Percentiles rank a stretch among this genome's conserved stretches.
Conservation (phyloP, 495 filamentous ascomycete genomes). For the Pyrenopolyporus hunteri region DNA sequence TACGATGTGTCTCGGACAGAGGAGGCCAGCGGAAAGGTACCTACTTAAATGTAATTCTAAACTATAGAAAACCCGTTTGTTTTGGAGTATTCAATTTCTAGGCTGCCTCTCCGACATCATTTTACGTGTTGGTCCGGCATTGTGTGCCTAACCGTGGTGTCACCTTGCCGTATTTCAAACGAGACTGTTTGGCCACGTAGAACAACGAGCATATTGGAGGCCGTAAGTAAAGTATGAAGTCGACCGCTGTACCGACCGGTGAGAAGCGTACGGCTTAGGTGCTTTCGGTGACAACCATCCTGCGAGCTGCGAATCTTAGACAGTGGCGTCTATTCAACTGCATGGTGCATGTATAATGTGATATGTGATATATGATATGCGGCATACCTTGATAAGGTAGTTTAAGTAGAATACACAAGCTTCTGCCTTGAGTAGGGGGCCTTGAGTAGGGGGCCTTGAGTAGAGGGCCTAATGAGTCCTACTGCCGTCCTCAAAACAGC, state of each 20-base stretch:
- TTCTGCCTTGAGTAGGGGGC: neutral
- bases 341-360: neutral
- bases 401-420: neutral
- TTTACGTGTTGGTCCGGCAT: neutral
- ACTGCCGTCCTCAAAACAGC: neutral
- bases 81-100: neutral
- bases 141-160: neutral
- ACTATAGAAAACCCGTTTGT: neutral
- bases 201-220: neutral
- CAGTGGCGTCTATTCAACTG: no score
- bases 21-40: no score
- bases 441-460: no score
- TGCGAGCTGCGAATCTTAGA: no score
- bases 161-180: constrained; percentile 1
- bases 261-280: neutral
- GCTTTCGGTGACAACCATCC: no score
- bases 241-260: neutral
- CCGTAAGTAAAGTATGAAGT: no score
- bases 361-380: neutral
- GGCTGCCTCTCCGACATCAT: neutral
- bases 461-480: neutral
- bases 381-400: constrained; percentile 1
- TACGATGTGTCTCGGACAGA: no score
- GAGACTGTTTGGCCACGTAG: constrained; percentile 9
- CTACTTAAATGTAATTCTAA: no score